Evolutionary conservation across 2,329 filamentous ascomycete genomes (phyloP).

Genomic region (Apiospora rasikravindrae): DNA sequence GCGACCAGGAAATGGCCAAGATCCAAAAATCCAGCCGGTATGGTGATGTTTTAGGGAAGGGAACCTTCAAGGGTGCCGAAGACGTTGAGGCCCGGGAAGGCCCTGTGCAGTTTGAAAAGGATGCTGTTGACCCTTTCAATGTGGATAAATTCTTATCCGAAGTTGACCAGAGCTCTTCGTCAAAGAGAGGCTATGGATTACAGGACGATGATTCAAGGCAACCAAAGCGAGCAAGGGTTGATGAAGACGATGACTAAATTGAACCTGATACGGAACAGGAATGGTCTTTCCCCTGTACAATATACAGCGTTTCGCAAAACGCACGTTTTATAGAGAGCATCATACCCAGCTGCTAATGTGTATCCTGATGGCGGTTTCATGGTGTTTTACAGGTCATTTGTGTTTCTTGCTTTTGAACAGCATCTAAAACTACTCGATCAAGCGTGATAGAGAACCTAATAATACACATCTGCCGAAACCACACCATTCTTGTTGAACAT

Average conservation of each 20-base stretch:
- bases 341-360: slow-evolving; percentile 3
- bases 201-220: slow-evolving; percentile 66
- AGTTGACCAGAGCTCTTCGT: slow-evolving; percentile 64
- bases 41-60: slow-evolving; percentile 81
- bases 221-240: slow-evolving; percentile 78
- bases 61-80: slow-evolving; percentile 87
- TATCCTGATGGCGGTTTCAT: not conserved
- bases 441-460: not conserved
- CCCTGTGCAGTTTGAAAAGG: slow-evolving; percentile 96
- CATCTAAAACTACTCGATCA: not conserved
- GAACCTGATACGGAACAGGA: not conserved
- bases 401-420: not conserved
- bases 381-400: not conserved
- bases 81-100: slow-evolving; percentile 81
- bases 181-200: slow-evolving; percentile 78
- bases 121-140: slow-evolving; percentile 83
- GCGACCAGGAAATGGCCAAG: slow-evolving; percentile 82
- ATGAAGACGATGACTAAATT: slow-evolving; percentile 67
- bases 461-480: not conserved
- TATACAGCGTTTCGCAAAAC: slow-evolving; percentile 1
- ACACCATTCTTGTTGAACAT: not conserved
- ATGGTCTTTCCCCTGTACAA: not conserved
- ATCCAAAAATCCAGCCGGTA: slow-evolving; percentile 88
- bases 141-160: slow-evolving; percentile 93
- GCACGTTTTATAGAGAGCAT: not conserved